A percentile compares a stretch with the other conserved stretches of the same genome.
Evolutionary conservation across 768 basidiomycete genomes (phyloP).

Genomic region (Mycena floridula): DNA sequence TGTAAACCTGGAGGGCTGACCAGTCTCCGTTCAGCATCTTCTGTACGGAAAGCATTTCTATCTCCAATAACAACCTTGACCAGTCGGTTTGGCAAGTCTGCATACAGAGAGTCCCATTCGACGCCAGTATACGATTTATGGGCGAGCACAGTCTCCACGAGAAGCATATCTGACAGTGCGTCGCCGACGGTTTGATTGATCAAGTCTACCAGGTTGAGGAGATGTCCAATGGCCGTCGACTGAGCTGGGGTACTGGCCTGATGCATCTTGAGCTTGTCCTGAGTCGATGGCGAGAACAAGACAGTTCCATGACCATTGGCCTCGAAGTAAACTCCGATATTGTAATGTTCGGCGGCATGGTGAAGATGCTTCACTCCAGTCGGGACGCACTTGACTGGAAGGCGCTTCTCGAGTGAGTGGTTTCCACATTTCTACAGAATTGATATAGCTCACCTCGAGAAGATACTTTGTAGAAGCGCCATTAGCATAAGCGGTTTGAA

Average conservation of each 20-base stretch:
- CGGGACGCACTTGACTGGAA: conserved; percentile 91
- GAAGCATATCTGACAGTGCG: conserved; percentile 90
- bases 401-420: conserved; percentile 47
- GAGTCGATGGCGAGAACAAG: conserved; percentile 77
- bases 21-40: conserved; percentile 89
- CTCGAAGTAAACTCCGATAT: conserved; percentile 98
- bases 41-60: conserved; percentile 78
- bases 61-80: conserved; percentile 89
- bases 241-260: conserved; percentile 81
- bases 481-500: conserved; percentile 98
- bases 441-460: conserved; percentile 48
- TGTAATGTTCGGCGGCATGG: conserved; percentile 90
- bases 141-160: conserved; percentile 88
- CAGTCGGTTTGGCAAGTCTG: conserved; percentile 89
- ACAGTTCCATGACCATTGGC: conserved; percentile 99
- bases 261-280: conserved; percentile 51
- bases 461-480: conserved; percentile 95
- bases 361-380: conserved; percentile 99
- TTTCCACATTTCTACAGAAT: background rate
- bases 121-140: conserved; percentile 79
- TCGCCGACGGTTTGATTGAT: conserved; percentile 99
- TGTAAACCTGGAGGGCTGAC: conserved; percentile 79
- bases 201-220: conserved; percentile 71
- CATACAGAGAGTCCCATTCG: conserved; percentile 92
- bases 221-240: conserved; percentile 68